These are phyloP conservation scores for Tulasnella sp. DNA, from an alignment of 768 basidiomycete species.

Conservation along the genomic window DNA sequence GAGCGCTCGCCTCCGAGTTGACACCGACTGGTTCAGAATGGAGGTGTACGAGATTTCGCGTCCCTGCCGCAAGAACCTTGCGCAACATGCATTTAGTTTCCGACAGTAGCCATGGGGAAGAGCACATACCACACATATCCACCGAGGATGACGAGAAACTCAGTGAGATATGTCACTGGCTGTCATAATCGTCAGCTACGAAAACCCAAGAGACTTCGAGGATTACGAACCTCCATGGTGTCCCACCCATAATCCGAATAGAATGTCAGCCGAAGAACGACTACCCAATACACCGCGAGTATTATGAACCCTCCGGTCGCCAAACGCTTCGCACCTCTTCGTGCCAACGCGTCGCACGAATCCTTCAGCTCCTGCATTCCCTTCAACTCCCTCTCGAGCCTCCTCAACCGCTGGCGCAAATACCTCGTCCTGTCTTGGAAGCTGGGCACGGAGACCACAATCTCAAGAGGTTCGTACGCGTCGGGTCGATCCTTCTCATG, in stretches of 20 bases:
- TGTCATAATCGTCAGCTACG: background rate
- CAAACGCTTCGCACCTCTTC: slow-evolving; percentile 42
- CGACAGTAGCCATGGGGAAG: background rate
- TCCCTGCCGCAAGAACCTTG: slow-evolving; percentile 47
- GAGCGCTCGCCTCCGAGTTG: slow-evolving; percentile 40
- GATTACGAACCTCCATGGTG: slow-evolving; percentile 14
- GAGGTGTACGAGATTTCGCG: slow-evolving; percentile 56
- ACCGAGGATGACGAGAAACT: slow-evolving; percentile 46
- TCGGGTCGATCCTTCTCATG: background rate
- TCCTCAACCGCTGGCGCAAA: slow-evolving; percentile 36
- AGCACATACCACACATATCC: slow-evolving; percentile 45
- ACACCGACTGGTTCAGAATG: slow-evolving; percentile 45
- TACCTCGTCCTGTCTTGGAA: slow-evolving; percentile 51
- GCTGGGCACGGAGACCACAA: slow-evolving; percentile 48
- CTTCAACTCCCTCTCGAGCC: slow-evolving; percentile 34
- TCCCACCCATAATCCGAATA: slow-evolving; percentile 43
- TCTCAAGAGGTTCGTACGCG: slow-evolving; percentile 21
- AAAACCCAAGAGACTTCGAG: background rate
- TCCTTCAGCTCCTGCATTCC: slow-evolving; percentile 44
- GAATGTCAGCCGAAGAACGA: slow-evolving; percentile 51
- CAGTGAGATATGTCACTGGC: slow-evolving; percentile 54
- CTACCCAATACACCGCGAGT: slow-evolving; percentile 51
- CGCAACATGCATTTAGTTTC: background rate
- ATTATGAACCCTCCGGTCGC: slow-evolving; percentile 47
- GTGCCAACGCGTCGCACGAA: slow-evolving; percentile 44